These are phyloP conservation scores for Aspergillus unguis DNA, from an alignment of 2,329 filamentous ascomycete genomes.

Conservation along the genomic window DNA sequence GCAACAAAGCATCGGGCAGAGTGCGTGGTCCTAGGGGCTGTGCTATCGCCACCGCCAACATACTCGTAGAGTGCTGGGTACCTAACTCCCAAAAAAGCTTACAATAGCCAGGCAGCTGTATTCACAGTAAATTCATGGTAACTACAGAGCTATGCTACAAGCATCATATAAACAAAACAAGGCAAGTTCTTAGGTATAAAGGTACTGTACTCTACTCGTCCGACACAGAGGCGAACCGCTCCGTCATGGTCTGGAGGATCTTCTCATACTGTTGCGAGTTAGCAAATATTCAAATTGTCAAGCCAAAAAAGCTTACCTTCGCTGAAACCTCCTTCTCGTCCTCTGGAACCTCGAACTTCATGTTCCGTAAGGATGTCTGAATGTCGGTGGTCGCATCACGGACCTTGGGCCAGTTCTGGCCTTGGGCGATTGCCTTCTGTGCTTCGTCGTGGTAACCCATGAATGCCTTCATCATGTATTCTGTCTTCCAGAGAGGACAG, in stretches of 20 bases:
- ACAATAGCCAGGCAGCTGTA: background rate
- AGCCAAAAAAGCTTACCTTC: constrained; percentile 61
- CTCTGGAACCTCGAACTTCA: constrained; percentile 94
- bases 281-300: background rate
- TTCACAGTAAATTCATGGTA: constrained; percentile 16
- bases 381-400: constrained; percentile 85
- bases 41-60: background rate
- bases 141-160: constrained; percentile 37
- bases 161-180: constrained; percentile 19
- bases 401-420: constrained; percentile 88
- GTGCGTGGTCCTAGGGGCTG: constrained; percentile 2
- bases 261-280: constrained; percentile 72
- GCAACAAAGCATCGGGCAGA: constrained; percentile 12
- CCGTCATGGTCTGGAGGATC: constrained; percentile 84
- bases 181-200: constrained; percentile 9
- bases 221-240: constrained; percentile 94
- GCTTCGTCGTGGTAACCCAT: constrained; percentile 97
- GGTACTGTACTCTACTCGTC: constrained; percentile 67
- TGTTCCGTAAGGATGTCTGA: constrained; percentile 76
- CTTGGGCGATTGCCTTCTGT: constrained; percentile 89
- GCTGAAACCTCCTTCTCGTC: constrained; percentile 77
- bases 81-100: background rate
- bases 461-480: constrained; percentile 99
- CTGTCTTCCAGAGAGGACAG: constrained; percentile 98
- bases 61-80: background rate